Conservation (phyloP, 1,284 basidiomycete species). For the Vanrija pseudolonga region DNA sequence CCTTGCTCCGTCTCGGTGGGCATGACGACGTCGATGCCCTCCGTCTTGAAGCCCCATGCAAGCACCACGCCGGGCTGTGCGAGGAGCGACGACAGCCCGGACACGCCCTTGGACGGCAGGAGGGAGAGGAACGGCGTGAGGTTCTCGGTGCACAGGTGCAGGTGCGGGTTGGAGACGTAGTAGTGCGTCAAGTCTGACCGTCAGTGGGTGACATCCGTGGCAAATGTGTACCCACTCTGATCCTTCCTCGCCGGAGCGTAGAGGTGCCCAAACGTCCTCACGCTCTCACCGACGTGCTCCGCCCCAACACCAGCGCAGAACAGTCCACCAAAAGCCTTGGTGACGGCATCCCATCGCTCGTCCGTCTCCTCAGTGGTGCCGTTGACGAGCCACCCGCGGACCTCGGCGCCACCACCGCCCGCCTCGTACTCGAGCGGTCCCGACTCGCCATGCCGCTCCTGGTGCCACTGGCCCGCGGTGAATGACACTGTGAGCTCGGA, state of each 20-base stretch:
- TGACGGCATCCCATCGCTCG: conserved; percentile 74
- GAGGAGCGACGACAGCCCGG: conserved; percentile 79
- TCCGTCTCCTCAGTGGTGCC: conserved; percentile 52
- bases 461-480: conserved; percentile 88
- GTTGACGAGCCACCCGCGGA: conserved; percentile 76
- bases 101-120: conserved; percentile 85
- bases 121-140: conserved; percentile 92
- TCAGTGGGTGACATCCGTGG: background rate
- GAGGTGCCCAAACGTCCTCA: conserved; percentile 50
- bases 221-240: conserved; percentile 5
- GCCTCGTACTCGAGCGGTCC: conserved; percentile 60
- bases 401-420: conserved; percentile 77
- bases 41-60: conserved; percentile 68
- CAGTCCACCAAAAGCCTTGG: conserved; percentile 83
- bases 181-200: conserved; percentile 29
- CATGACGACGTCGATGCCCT: conserved; percentile 46
- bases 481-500: conserved; percentile 82
- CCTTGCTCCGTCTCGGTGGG: conserved; percentile 23
- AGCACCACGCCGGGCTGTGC: conserved; percentile 85
- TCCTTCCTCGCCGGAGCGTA: conserved; percentile 53
- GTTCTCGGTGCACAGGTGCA: conserved; percentile 93
- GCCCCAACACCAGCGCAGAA: conserved; percentile 84
- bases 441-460: conserved; percentile 70
- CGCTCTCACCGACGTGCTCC: conserved; percentile 59
- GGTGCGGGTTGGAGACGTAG: conserved; percentile 63